These are phyloP conservation scores for Trichosporon sp. DNA, from an alignment of 1,284 basidiomycete species.

Conservation along the genomic window DNA sequence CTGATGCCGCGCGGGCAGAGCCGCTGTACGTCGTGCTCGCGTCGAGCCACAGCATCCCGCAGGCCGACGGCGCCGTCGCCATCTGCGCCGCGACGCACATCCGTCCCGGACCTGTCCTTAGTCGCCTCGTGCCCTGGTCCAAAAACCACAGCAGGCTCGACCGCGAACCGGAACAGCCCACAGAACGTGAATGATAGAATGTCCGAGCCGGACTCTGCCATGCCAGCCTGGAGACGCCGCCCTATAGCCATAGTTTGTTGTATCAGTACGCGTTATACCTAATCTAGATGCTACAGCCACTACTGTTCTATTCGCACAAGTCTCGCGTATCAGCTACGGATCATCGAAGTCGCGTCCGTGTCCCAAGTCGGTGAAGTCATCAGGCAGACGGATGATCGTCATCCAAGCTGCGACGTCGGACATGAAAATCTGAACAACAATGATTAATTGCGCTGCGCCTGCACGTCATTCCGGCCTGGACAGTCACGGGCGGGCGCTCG, in stretches of 20 bases:
- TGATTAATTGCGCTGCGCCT: too few relatives aligned
- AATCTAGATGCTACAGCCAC: background rate
- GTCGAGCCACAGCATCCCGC: background rate
- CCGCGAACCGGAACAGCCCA: background rate
- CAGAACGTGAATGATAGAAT: background rate
- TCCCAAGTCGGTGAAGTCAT: too few relatives aligned
- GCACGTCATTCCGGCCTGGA: background rate
- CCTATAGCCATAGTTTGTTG: too few relatives aligned
- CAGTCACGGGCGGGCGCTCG: too few relatives aligned
- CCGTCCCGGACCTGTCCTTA: constrained; percentile 2
- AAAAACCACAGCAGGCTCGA: background rate
- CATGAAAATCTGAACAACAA: background rate
- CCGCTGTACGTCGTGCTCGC: constrained; percentile 11
- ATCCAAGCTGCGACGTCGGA: background rate
- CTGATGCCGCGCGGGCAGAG: background rate
- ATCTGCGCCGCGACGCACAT: constrained; percentile 16
- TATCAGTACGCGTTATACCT: background rate
- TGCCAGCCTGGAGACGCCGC: too few relatives aligned
- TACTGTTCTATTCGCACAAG: background rate
- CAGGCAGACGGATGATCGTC: too few relatives aligned
- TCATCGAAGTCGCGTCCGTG: too few relatives aligned
- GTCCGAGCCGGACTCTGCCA: background rate
- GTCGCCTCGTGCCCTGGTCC: constrained; percentile 4
- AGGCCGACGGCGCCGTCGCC: constrained; percentile 8
- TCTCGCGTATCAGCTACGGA: background rate